A percentile compares a stretch with the other conserved stretches of the same genome.
phyloP scores from a whole-genome alignment of 768 basidiomycete genomes.

The Cystobasidium tubakii region DNA sequence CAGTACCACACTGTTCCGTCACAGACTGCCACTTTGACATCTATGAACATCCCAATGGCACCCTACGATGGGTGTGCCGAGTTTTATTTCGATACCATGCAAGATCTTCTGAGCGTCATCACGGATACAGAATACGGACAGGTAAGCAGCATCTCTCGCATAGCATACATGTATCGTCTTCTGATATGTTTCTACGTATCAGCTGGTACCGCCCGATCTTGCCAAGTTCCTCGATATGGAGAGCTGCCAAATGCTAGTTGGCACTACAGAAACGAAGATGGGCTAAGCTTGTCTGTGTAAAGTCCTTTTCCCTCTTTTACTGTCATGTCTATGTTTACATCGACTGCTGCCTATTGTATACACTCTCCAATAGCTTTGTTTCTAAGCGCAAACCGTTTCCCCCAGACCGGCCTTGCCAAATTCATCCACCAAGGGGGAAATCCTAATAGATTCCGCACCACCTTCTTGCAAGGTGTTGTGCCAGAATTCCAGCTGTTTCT shows the following conservation, averaged over 20 bases:
- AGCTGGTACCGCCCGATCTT: neutral
- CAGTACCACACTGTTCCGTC: neutral
- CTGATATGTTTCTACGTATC: too few species aligned
- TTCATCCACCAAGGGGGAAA: neutral
- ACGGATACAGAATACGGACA: slow-evolving; percentile 1
- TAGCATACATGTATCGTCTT: too few species aligned
- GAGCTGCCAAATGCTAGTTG: slow-evolving; percentile 2
- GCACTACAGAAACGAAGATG: slow-evolving; percentile 9
- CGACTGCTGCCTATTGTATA: too few species aligned
- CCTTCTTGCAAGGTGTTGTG: neutral
- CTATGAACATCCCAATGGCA: neutral
- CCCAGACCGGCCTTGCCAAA: neutral
- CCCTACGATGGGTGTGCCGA: slow-evolving; percentile 6
- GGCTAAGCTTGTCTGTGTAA: neutral
- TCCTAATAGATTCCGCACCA: neutral
- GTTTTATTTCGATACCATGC: neutral
- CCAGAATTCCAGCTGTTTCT: neutral
- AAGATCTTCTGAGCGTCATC: neutral
- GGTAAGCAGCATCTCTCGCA: neutral
- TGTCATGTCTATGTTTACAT: too few species aligned
- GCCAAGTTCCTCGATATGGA: slow-evolving; percentile 10
- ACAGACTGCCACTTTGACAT: neutral
- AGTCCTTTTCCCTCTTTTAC: too few species aligned
- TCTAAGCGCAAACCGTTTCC: neutral
- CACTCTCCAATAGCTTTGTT: too few species aligned